Evolutionary conservation across 140 eudicot species (phyloP), one percentile per base, ranked within the genome.

Genomic region (Oenanthe javanica): DNA sequence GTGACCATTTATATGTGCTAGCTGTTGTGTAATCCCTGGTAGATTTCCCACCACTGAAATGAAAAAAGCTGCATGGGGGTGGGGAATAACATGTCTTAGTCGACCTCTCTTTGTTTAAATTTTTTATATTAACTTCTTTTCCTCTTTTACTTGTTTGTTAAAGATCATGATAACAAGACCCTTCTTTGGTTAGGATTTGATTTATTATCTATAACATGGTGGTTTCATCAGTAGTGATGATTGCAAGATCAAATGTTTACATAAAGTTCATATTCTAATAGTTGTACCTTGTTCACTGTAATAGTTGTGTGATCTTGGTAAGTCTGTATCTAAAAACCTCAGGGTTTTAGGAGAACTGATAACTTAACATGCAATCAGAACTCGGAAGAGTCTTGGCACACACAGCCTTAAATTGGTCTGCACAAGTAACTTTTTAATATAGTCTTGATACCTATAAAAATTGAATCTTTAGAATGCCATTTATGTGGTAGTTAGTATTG

Each of bases 1-100:
- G 67, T 45, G 79, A 18, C 79, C 67, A 76, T 51, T 43, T 42
- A 0, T 50, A 25, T 76, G 47, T 27, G 64, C n/a, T 76, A 50
- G 47, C 79, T 76, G 64, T 76, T 51, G 79, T 18, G 67, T 67
- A 76, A 49, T 49, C 67, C 9, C 67, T 6, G 57, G 13, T 76
- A 76, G 79, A 76, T 76, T 76, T 51, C 79, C 67, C 67, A 75
- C 79, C 23, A 75, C 43, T 66, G 72, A 27, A 66, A 66, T n/a
- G n/a, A 48, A 48, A 47, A 48, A 75, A 75, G 79, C 79, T 75
- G 79, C 79, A 76, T 23, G 79, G 47, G 47, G 76, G 76, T 71
- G 63, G 55, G 57, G 57, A 46, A 50, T 76, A 50, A 51, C 46
- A 50, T 51, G 79, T 76, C 67, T 51, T 75, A 57, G 79, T 75